A percentile compares a stretch with the other conserved stretches of the same genome.
phyloP scores from a whole-genome alignment of 2,329 filamentous ascomycete species.

The Lomentospora prolificans region DNA sequence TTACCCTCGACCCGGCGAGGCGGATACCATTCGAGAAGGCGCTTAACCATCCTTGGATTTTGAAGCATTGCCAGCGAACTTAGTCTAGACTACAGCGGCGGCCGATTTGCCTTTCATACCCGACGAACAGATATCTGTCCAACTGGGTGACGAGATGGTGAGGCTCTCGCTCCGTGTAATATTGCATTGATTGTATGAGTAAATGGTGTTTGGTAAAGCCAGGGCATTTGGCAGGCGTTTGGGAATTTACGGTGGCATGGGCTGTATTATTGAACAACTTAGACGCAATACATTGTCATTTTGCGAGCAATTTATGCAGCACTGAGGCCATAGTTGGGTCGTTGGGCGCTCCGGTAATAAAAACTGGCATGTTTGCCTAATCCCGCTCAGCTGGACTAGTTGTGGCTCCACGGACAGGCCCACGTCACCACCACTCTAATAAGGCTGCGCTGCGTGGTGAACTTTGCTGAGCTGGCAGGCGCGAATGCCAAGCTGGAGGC shows the following conservation, averaged over 20 bases:
- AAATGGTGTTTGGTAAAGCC: no score
- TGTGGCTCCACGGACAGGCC: not conserved
- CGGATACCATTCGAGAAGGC: slow-evolving; percentile 1
- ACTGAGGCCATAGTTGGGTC: no score
- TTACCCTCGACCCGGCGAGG: slow-evolving; percentile 1
- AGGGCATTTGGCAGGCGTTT: no score
- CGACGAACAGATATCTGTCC: not conserved
- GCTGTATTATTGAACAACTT: no score
- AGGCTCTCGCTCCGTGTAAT: not conserved
- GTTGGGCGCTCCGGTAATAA: no score
- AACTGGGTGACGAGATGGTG: not conserved
- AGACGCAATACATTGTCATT: no score
- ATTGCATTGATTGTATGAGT: not conserved
- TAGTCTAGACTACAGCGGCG: not conserved
- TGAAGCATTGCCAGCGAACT: slow-evolving; percentile 1
- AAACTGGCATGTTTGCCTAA: no score
- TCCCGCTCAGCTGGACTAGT: no score
- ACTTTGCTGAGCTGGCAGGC: not conserved
- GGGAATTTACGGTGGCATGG: no score
- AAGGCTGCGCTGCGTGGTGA: not conserved
- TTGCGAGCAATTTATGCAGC: no score
- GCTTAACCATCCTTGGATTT: slow-evolving; percentile 6
- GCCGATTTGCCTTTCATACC: no score
- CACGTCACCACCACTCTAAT: not conserved
- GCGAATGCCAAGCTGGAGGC: not conserved